phyloP scores from a whole-genome alignment of 371 early-diverging fungal species.

The Mortierella sp. region DNA sequence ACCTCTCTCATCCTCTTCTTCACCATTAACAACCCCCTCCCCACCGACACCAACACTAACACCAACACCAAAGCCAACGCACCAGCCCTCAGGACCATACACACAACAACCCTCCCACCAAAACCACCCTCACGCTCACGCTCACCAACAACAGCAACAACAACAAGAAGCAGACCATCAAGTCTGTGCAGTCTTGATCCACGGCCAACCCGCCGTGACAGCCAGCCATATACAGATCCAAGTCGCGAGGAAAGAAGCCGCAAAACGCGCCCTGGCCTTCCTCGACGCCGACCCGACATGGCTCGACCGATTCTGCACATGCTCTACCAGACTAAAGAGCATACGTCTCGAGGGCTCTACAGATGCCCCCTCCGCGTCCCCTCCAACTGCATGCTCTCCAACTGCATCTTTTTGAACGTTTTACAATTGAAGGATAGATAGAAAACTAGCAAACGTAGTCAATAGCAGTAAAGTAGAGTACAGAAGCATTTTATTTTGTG shows the following conservation, averaged over 20 bases:
- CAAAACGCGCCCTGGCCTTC: constrained; percentile 6
- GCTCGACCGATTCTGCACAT: constrained; percentile 6
- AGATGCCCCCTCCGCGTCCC: neutral
- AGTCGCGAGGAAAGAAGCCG: constrained; percentile 20
- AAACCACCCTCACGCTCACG: neutral
- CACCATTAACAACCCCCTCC: neutral
- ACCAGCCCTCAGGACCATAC: neutral
- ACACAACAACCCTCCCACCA: neutral
- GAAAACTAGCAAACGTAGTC: no score
- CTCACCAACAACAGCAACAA: constrained; percentile 5
- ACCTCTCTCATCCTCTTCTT: neutral
- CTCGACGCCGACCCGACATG: constrained; percentile 7
- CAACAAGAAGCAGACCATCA: neutral
- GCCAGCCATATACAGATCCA: neutral
- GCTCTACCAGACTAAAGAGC: neutral
- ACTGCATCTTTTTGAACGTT: neutral
- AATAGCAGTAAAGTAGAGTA: neutral
- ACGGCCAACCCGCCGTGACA: neutral
- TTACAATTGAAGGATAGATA: no score
- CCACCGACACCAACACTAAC: no score
- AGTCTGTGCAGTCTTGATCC: constrained; percentile 15
- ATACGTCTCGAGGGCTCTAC: neutral
- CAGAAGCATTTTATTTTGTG: no score
- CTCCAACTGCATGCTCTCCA: no score
- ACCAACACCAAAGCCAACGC: no score